Conservation (phyloP, 495 filamentous ascomycete genomes). For the Annulohypoxylon maeteangense region DNA sequence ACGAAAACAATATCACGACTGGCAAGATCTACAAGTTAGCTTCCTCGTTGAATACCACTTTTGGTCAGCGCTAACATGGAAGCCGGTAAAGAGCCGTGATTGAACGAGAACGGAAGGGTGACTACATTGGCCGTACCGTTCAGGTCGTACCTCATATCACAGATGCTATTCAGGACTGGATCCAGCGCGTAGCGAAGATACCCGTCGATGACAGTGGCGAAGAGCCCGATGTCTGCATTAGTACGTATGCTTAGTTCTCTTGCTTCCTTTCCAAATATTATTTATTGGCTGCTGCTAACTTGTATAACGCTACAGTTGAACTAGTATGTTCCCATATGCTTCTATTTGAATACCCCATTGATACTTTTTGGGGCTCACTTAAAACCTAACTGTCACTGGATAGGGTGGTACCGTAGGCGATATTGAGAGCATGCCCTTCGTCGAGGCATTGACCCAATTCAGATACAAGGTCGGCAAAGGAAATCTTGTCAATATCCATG, state of each 20-base stretch:
- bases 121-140: slow-evolving; percentile 92
- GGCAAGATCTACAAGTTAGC: slow-evolving; percentile 95
- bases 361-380: neutral
- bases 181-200: slow-evolving; percentile 84
- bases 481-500: slow-evolving; percentile 89
- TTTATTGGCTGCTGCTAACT: slow-evolving; percentile 28
- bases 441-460: slow-evolving; percentile 86
- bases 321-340: slow-evolving; percentile 40
- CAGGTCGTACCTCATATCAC: slow-evolving; percentile 95
- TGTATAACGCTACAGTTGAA: slow-evolving; percentile 43
- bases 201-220: slow-evolving; percentile 86
- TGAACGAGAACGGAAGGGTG: slow-evolving; percentile 74
- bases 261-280: neutral
- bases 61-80: neutral
- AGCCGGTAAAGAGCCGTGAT: slow-evolving; percentile 79
- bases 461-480: slow-evolving; percentile 74
- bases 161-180: slow-evolving; percentile 91
- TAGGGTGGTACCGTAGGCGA: slow-evolving; percentile 67
- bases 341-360: slow-evolving; percentile 1
- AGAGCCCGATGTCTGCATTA: slow-evolving; percentile 93
- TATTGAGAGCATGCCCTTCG: slow-evolving; percentile 89
- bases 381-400: slow-evolving; percentile 6
- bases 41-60: slow-evolving; percentile 64
- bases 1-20: slow-evolving; percentile 92
- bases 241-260: slow-evolving; percentile 36